A percentile compares a stretch with the other conserved stretches of the same genome.
phyloP scores from a whole-genome alignment of 2,329 filamentous ascomycete species.

The Reticulascus tulasneorum region DNA sequence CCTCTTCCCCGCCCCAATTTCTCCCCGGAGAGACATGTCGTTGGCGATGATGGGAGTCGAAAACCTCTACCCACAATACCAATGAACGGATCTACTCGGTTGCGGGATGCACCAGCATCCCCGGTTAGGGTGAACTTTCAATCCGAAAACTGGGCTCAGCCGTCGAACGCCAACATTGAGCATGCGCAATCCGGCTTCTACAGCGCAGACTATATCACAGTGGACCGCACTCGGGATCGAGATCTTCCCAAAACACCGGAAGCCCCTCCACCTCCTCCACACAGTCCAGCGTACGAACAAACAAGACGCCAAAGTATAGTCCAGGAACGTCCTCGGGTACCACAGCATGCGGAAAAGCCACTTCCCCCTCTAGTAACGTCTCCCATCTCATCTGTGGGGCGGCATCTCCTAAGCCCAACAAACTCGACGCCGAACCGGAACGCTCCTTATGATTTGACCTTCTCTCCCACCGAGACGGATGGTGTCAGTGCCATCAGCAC shows the following conservation, averaged over 20 bases:
- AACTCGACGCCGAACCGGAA: conserved; percentile 3
- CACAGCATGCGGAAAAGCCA: conserved; percentile 4
- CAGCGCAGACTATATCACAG: conserved; percentile 20
- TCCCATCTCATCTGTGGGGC: conserved; percentile 5
- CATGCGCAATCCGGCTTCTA: conserved; percentile 23
- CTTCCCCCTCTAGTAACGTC: conserved; percentile 9
- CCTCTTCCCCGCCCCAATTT: conserved; percentile 29
- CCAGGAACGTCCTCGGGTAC: too few relatives aligned
- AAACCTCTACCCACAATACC: conserved; percentile 25
- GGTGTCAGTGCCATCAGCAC: conserved; percentile 28
- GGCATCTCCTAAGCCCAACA: conserved; percentile 1
- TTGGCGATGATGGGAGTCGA: conserved; percentile 25
- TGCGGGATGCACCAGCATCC: conserved; percentile 51
- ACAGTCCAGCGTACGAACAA: conserved; percentile 18
- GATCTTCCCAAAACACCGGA: conserved; percentile 28
- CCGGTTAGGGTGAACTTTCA: conserved; percentile 54
- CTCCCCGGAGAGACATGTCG: conserved; percentile 24
- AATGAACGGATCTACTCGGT: conserved; percentile 33
- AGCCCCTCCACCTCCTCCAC: conserved; percentile 34
- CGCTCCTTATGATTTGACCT: not conserved
- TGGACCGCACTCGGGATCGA: conserved; percentile 22
- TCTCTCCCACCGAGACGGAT: conserved; percentile 23
- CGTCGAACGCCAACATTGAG: conserved; percentile 51
- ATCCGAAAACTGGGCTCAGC: conserved; percentile 47
- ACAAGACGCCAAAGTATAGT: conserved; percentile 10